phyloP scores from a whole-genome alignment of 2,329 filamentous ascomycete species.

The Huntiella decipiens region DNA sequence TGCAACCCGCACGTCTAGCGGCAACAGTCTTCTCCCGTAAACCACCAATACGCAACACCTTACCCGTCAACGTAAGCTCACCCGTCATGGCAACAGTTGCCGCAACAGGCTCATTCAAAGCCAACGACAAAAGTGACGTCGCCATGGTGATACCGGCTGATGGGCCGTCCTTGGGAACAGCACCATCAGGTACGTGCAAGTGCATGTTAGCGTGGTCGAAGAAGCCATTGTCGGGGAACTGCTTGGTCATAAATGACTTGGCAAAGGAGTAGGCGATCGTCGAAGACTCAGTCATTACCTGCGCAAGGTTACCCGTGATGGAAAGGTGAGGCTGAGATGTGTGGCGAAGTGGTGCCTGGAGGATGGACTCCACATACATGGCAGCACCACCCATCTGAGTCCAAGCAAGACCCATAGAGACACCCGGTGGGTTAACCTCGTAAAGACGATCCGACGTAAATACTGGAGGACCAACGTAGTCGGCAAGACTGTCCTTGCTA shows the following conservation, averaged over 20 bases:
- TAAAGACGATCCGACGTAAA: conserved; percentile 94
- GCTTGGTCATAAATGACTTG: conserved; percentile 68
- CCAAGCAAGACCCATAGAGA: conserved; percentile 96
- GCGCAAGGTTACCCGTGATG: conserved; percentile 85
- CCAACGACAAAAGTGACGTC: conserved; percentile 73
- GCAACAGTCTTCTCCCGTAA: conserved; percentile 94
- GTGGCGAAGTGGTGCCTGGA: conserved; percentile 62
- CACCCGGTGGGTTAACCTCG: conserved; percentile 79
- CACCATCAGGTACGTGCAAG: conserved; percentile 89
- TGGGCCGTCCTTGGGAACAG: conserved; percentile 84
- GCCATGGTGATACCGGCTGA: conserved; percentile 96
- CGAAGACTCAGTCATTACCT: conserved; percentile 96
- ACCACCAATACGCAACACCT: conserved; percentile 86
- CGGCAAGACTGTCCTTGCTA: conserved; percentile 74
- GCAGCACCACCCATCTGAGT: conserved; percentile 92
- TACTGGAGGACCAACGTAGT: conserved; percentile 88
- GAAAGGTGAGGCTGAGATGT: conserved; percentile 63
- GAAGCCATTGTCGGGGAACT: conserved; percentile 82
- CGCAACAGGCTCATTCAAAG: conserved; percentile 57
- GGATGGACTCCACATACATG: conserved; percentile 90
- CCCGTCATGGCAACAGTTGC: conserved; percentile 95
- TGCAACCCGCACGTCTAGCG: conserved; percentile 76
- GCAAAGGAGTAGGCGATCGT: conserved; percentile 90
- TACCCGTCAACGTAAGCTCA: conserved; percentile 89
- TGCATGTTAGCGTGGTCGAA: conserved; percentile 93